Evolutionary conservation across 1,284 basidiomycete genomes (phyloP), one percentile per base, ranked within the genome.

Genomic region (Ustilago lituana): DNA sequence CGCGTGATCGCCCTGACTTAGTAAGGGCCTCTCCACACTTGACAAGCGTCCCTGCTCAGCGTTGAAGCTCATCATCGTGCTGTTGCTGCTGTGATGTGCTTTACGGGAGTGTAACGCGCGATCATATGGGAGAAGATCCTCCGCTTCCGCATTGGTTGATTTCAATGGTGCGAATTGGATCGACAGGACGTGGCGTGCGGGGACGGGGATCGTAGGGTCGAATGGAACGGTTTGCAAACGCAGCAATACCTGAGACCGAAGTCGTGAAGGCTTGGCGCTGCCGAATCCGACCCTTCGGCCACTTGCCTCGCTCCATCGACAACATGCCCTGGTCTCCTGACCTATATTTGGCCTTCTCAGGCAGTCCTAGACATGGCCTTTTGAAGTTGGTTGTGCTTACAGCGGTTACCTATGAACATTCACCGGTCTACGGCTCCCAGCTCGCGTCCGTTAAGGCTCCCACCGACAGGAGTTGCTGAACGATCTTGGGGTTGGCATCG

Each of bases 41-140:
- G 23, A 24, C 11, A 22, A 33, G 39, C 17, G 24, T 36, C 45
- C 15, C 23, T 38, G 35, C 40, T 27, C 40, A 11, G 32, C 17
- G 19, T 33, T 31, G 45, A 15, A 35, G 37, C 19, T 31, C 20
- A n/a, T 45, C 33, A 11, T 22, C 31, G 40, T 53, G 20, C 20
- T 17, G 33, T 26, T 45, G 36, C 22, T 38, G 11, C 22, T 32
- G 9, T 31, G 35, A 32, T 24, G 39, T 38, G 35, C 12, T 12
- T 7, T 7, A 12, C 6, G 27, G 12, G 27, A 29, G 32, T 12
- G 44, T 33, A 17, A 29, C 38, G 55, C 29, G 41, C 20, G n/a
- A 61, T 53, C 44, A 53, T 60, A 50, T 52, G 57, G 24, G 45
- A 50, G 52, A 61, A 54, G 39, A 44, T 51, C 50, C 40, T 49